Evolutionary conservation across 108 stramenopile genomes (phyloP).

Genomic region (Pseudonitzschia pungens): DNA sequence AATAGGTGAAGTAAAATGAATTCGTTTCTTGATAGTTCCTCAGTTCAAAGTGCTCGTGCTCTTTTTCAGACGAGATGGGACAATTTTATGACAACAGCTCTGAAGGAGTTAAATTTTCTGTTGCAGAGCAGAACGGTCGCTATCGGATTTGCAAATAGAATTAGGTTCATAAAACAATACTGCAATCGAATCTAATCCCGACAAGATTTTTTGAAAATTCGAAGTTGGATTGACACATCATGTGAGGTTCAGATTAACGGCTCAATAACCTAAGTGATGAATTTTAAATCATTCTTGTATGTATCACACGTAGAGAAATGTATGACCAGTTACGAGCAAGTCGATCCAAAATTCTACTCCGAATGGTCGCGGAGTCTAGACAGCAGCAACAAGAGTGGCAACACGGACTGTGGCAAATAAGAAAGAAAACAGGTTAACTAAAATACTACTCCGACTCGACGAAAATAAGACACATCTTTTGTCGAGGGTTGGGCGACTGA

Average conservation of each 20-base stretch:
- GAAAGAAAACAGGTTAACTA: no score
- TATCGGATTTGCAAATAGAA: not conserved
- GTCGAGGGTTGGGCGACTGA: no score
- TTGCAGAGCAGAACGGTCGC: not conserved
- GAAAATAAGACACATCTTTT: no score
- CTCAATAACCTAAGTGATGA: not conserved
- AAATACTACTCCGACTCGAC: no score
- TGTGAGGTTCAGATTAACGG: not conserved
- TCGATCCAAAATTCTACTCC: not conserved
- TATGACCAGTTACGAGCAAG: not conserved
- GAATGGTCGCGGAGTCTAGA: not conserved
- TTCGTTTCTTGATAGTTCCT: not conserved
- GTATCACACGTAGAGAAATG: not conserved
- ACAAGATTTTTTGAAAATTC: not conserved
- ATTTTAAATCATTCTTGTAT: not conserved
- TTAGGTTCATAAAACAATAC: no score
- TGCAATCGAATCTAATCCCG: not conserved
- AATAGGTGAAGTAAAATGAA: not conserved
- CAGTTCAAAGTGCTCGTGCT: no score
- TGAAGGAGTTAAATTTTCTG: not conserved
- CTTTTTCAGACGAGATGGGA: not conserved
- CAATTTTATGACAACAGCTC: not conserved
- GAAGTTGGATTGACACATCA: not conserved
- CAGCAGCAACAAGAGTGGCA: no score
- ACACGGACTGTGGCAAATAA: no score